Base-by-base conservation (phyloP, 805 yeast genomes). In the Zygosaccharomyces pseudorouxii region DNA sequence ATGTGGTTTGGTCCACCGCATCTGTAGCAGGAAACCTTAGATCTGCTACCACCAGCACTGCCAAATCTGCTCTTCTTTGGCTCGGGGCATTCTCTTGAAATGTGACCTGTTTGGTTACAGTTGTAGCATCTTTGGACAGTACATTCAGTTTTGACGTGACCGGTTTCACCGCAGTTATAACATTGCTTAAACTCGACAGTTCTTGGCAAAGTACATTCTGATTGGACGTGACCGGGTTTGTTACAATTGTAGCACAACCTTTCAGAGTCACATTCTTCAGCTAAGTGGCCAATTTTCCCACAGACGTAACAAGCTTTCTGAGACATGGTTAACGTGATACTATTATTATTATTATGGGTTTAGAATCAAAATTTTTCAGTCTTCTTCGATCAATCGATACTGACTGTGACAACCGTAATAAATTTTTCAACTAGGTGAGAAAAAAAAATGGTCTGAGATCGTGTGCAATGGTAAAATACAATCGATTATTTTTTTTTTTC, bases 1-100 rank as follows among this genome's bases (percentile, higher is more conserved):
- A 83, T 84, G 71, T 89, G 96, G 81, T 87, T 87, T 65, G 93
- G 89, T 56, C 92, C 93, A 64, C 95, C 95, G 69, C 95, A 87
- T 72, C 84, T 87, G 82, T 84, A 86, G 72, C 96, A 87, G 50
- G 87, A 79, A 46, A 63, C 64, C 49, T 53, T 58, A 42, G 60
- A 41, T 45, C 54, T 56, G 31, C 58, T 59, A 38, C 56, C 51
- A 44, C 63, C 53, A 36, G 50, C 45, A 38, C 48, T 51, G 38
- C 48, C 42, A 36, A 51, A 44, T 53, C 59, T 58, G 22, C 55
- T 42, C 45, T 60, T 61, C 51, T 50, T 75, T 56, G 77, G 77
- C 62, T 78, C 76, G 52, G 78, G 66, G 70, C 96, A 88, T 69
- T 79, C 81, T 67, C 81, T 85, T 50, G 95, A 85, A 57, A 87